phyloP scores from a whole-genome alignment of 306 rosid species.

The Mucuna pruriens region DNA sequence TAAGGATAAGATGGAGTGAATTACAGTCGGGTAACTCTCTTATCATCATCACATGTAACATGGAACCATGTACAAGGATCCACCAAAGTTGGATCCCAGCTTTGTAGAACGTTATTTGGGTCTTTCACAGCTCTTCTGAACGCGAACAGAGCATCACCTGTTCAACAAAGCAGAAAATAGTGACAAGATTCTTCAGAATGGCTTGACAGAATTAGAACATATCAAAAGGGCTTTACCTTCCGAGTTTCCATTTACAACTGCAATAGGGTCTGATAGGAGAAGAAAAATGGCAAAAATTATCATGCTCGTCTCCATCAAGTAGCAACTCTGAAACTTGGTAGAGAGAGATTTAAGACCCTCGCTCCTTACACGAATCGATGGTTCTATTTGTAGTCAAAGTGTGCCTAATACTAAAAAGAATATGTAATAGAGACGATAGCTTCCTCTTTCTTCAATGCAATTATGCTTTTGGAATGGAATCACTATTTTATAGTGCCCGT shows the following conservation, averaged over 20 bases:
- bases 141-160: slow-evolving; percentile 88
- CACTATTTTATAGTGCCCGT: slow-evolving; percentile 64
- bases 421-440: background rate
- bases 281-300: slow-evolving; percentile 40
- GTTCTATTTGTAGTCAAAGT: background rate
- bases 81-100: slow-evolving; percentile 92
- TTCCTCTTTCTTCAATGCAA: slow-evolving; percentile 40
- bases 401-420: background rate
- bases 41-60: slow-evolving; percentile 73
- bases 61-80: slow-evolving; percentile 98
- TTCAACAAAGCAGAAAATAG: background rate
- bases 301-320: slow-evolving; percentile 49
- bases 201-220: background rate
- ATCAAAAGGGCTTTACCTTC: slow-evolving; percentile 61
- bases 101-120: slow-evolving; percentile 68
- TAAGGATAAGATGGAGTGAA: background rate
- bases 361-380: background rate
- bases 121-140: slow-evolving; percentile 77
- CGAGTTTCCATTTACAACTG: slow-evolving; percentile 56
- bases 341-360: slow-evolving; percentile 3
- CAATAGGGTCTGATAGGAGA: slow-evolving; percentile 37
- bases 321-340: background rate
- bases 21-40: slow-evolving; percentile 77
- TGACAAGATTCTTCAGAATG: slow-evolving; percentile 10
- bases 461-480: slow-evolving; percentile 49